phyloP scores from a whole-genome alignment of 768 basidiomycete species.

The Suillus fuscotomentosus region DNA sequence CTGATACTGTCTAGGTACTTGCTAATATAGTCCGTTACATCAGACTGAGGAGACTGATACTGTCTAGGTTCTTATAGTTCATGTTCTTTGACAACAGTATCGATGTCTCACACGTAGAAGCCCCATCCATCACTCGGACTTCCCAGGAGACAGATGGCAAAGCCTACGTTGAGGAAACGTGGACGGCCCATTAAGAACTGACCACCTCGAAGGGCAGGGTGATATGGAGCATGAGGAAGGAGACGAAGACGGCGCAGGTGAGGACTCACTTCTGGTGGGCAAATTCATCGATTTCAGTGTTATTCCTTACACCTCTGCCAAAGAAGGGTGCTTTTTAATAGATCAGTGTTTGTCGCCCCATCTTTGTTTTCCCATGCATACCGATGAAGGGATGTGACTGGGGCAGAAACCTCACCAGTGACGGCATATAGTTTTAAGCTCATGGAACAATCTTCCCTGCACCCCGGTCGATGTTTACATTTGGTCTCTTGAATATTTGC shows the following conservation, averaged over 20 bases:
- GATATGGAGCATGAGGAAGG: not conserved
- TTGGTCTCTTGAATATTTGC: not conserved
- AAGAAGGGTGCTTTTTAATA: not conserved
- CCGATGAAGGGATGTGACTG: not conserved
- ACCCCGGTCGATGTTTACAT: slow-evolving; percentile 11
- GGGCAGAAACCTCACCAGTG: not conserved
- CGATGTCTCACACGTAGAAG: slow-evolving; percentile 22
- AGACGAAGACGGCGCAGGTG: no score
- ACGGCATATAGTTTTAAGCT: not conserved
- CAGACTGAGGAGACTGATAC: no score
- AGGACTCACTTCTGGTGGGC: not conserved
- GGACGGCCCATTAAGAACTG: not conserved
- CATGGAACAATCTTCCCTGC: not conserved
- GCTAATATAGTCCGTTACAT: no score
- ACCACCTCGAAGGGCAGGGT: slow-evolving; percentile 6
- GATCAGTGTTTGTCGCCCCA: not conserved
- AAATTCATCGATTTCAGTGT: not conserved
- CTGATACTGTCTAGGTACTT: no score
- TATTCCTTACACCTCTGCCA: not conserved
- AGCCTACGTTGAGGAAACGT: slow-evolving; percentile 27
- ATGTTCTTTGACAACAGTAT: slow-evolving; percentile 39
- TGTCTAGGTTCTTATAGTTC: no score
- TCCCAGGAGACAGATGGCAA: slow-evolving; percentile 9
- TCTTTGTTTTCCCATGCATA: not conserved
- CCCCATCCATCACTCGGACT: slow-evolving; percentile 26